Percentiles rank a stretch among this genome's conserved stretches.
phyloP scores from a whole-genome alignment of 2,329 filamentous ascomycete genomes.

The Chaetomiaceae sp. region DNA sequence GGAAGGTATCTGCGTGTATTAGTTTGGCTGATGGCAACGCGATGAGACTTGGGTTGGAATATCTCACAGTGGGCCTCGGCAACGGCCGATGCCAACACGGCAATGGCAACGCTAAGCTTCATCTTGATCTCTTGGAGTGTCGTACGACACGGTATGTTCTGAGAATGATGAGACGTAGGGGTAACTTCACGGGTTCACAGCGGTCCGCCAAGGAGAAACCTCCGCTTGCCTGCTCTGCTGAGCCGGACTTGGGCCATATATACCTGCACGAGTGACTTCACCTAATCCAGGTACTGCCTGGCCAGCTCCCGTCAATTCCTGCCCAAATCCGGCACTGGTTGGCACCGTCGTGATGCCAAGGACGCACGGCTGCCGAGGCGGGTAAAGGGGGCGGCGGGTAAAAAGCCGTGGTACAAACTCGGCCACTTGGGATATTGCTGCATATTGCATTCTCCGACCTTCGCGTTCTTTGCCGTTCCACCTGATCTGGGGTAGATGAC shows the following conservation, averaged over 20 bases:
- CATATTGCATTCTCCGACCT: constrained; percentile 11
- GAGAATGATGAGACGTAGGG: neutral
- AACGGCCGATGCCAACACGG: constrained; percentile 22
- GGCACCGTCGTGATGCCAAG: constrained; percentile 12
- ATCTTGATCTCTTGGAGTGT: constrained; percentile 14
- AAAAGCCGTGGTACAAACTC: constrained; percentile 9
- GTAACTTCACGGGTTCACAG: neutral
- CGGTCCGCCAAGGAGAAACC: neutral
- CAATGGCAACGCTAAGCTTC: constrained; percentile 23
- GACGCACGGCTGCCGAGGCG: constrained; percentile 15
- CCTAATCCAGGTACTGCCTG: too few species aligned
- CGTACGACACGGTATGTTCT: neutral
- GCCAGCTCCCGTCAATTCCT: too few species aligned
- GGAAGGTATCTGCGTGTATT: constrained; percentile 41
- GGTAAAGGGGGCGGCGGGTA: constrained; percentile 21
- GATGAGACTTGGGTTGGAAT: too few species aligned
- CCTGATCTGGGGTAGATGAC: constrained; percentile 20
- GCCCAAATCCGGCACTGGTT: neutral
- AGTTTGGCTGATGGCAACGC: too few species aligned
- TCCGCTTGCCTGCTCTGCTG: too few species aligned
- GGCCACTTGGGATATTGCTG: constrained; percentile 14
- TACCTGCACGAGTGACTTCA: too few species aligned
- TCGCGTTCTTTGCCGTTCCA: constrained; percentile 4
- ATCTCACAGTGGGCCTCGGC: constrained; percentile 37
- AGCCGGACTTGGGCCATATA: too few species aligned